A percentile compares a stretch with the other conserved stretches of the same genome.
These are phyloP conservation scores for Aureobasidium leucospermi DNA, from an alignment of 2,329 filamentous ascomycete species.

Conservation along the genomic window DNA sequence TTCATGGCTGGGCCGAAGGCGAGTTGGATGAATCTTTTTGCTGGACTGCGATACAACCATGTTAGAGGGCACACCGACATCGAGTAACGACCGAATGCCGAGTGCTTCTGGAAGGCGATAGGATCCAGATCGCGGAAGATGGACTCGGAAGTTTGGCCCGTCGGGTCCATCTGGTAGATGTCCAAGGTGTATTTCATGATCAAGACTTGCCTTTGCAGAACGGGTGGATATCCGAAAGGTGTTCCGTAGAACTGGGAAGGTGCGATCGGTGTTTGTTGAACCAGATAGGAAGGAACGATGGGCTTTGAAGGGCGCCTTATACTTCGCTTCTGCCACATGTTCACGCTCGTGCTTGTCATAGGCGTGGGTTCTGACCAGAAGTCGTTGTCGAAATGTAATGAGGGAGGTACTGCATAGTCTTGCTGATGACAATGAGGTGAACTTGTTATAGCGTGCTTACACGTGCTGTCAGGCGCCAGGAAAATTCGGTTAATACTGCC, in stretches of 20 bases:
- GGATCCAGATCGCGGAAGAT: background rate
- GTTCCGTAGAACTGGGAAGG: background rate
- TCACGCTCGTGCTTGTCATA: background rate
- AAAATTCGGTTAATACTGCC: background rate
- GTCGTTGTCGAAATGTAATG: background rate
- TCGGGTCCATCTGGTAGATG: background rate
- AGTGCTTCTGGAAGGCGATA: background rate
- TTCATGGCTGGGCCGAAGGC: background rate
- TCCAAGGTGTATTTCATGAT: background rate
- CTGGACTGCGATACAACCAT: background rate
- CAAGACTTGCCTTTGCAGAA: background rate
- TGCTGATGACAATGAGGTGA: too few species aligned
- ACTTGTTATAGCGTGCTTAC: background rate
- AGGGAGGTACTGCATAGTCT: background rate
- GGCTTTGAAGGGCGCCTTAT: background rate
- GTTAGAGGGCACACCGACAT: too few species aligned
- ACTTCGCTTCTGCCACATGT: background rate
- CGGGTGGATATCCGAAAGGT: too few species aligned
- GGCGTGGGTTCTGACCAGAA: background rate
- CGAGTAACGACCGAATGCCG: background rate
- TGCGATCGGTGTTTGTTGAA: background rate
- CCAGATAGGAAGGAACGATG: background rate
- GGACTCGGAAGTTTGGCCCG: background rate
- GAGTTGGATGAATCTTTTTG: background rate
- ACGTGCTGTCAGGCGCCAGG: background rate